Base-by-base conservation (phyloP, 83 land plant species). In the Picea mariana region DNA sequence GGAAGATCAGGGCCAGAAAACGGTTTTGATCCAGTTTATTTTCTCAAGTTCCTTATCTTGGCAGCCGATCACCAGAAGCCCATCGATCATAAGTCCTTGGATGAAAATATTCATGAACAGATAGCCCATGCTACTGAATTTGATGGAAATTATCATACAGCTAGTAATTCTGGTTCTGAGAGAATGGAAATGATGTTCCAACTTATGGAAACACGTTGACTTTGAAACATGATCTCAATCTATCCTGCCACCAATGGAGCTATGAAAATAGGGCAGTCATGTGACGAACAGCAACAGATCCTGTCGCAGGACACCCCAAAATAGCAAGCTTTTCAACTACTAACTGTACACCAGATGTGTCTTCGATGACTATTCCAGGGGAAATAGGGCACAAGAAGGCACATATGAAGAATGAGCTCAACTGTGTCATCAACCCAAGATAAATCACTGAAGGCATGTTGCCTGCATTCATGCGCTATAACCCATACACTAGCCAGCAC, bases 391-490 rank as follows among this genome's bases (percentile, higher is more conserved):
- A 47, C 49, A 47, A 47, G 49, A 47, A 47, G 49, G 49, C 49
- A 47, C 49, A 6, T 0, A 7, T 47, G 49, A 47, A 6, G 49
- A 47, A 47, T 47, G 49, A 47, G 9, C 49, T 9, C 9, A 47
- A 47, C 49, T 47, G 49, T 47, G 49, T 9, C 49, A 47, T 47
- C 49, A 9, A 47, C 49, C 9, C 49, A 47, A 7, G 49, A 47
- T 7, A 47, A 47, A 7, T 47, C 49, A 47, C 49, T 92, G 90
- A 90, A 90, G 62, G 94, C 94, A 72, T 89, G 92, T 75, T 92
- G 94, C 61, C 94, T 92, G 49, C 94, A 92, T 47, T 92, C 94
- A 34, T 92, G 94, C 2, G 92, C 94, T 9, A 92, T 86, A 68
- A 92, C 92, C 94, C 47, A 44, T 20, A 92, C 89, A 0, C 94